Percentiles rank a stretch among this genome's conserved stretches.
These are phyloP conservation scores for Beauveria varroae DNA, from an alignment of 2,329 filamentous ascomycete genomes.

Conservation along the genomic window DNA sequence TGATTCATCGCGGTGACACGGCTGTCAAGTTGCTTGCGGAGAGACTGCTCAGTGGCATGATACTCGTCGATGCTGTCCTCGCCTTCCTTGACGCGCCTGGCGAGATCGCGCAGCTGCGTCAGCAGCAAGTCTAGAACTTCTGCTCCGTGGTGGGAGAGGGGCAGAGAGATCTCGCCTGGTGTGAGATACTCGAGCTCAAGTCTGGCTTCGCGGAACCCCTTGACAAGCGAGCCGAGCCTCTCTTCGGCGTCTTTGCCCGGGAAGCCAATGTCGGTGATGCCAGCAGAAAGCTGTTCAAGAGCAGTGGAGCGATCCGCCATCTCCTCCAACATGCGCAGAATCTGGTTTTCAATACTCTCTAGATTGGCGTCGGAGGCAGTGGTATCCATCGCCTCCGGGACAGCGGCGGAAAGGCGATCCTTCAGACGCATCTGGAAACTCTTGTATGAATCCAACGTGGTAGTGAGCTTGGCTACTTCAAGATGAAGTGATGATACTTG, in stretches of 20 bases:
- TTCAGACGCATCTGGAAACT: constrained; percentile 31
- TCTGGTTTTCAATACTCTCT: constrained; percentile 32
- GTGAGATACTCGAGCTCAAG: constrained; percentile 56
- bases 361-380: constrained; percentile 14
- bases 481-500: constrained; percentile 41
- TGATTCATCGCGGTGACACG: constrained; percentile 44
- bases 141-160: constrained; percentile 44
- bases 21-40: constrained; percentile 49
- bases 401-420: constrained; percentile 24
- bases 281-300: constrained; percentile 35
- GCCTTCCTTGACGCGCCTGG: constrained; percentile 36
- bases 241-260: constrained; percentile 37
- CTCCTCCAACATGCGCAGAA: constrained; percentile 35
- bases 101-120: constrained; percentile 39
- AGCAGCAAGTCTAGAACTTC: constrained; percentile 50
- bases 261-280: constrained; percentile 46
- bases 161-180: constrained; percentile 49
- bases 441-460: constrained; percentile 40
- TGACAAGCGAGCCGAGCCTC: constrained; percentile 39
- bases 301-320: constrained; percentile 43
- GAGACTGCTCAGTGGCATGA: constrained; percentile 45
- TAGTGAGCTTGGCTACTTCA: constrained; percentile 40
- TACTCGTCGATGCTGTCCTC: constrained; percentile 54
- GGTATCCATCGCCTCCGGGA: constrained; percentile 1
- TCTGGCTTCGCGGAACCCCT: constrained; percentile 47